Base-by-base conservation (phyloP, 2,329 filamentous ascomycete species). In the Penicillium sp. region DNA sequence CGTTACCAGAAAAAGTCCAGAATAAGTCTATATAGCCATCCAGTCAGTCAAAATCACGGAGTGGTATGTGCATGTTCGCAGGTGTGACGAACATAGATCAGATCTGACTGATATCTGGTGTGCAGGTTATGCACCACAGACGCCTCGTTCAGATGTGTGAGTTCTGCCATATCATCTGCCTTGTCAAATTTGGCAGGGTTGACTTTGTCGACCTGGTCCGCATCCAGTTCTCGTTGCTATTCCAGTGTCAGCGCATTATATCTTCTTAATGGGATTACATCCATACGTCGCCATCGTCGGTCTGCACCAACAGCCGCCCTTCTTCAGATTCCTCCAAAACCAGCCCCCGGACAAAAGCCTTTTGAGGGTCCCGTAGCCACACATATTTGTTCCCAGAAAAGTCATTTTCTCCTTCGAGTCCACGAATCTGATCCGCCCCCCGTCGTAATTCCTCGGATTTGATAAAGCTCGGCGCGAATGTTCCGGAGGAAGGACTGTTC, bases 161-260 rank as follows among this genome's bases (percentile, higher is more conserved):
- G 83, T 75, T 99, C 94, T 25, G 95, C 94, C 94, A 99, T 99
- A 75, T 99, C 95, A 78, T 95, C 92, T 63, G 93, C 93, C 77
- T 97, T 99, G 83, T 99, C 94, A 78, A 99, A 99, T 74, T 99
- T 99, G 70, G 93, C 93, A 46, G 94, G 94, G 76, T 99, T 99
- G 79, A 99, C 95, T 77, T 97, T 97, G 81, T 99, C 95, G 65
- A 97, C 92, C 67, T 87, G 89, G 68, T 97, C 92, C 50, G 84
- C 78, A 64, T 93, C 88, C 50, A 94, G 88, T 71, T 96, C 90
- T 65, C 91, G 88, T 85, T 96, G 91, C 87, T 94, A 57, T 48
- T 54, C 44, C 25, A 48, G 19, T 44, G 64, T 75, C 38, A 75
- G 68, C 52, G 7, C 23, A n/a, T 34, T 33, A 5, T 21, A 41